Evolutionary conservation across 2,329 filamentous ascomycete genomes (phyloP), one percentile per base, ranked within the genome.

Genomic region (Aspergillus candidus): DNA sequence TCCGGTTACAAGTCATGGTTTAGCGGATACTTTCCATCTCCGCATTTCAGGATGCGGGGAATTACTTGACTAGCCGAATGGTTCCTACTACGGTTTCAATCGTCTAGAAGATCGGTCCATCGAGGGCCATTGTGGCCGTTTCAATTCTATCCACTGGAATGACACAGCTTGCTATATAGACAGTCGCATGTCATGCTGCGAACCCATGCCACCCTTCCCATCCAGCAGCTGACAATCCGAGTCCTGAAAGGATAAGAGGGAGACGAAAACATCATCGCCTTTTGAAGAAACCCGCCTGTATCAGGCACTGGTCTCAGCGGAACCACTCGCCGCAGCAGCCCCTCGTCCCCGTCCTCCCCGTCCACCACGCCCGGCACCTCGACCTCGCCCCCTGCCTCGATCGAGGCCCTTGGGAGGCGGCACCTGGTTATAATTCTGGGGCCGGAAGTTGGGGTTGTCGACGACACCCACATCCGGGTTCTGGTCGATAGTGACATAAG

Each of bases 381-480:
- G 13, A 17, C 67, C 66, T 44, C 62, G 60, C 34, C 65, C 62
- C 40, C 63, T 59, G 18, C 69, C 59, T n/a, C 51, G 54, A 32
- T 70, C 65, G 29, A 74, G 46, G 34, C 47, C 59, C 34, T 67
- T 57, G 4, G 72, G 72, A 11, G 72, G 72, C 6, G 77, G 75
- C 5, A 77, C 75, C 43, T 71, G 71, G 32, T 63, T 63, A 55
- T 77, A 77, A 56, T 67, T 71, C 51, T 77, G 74, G 4, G 77
- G 75, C 22, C 70, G 68, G 65, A 82, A 82, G 40, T 72, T 69
- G 1, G 74, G 75, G 56, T 80, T 80, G 55, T 76, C 61, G 12
- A 80, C 57, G 3, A 82, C 66, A n/a, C 76, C 77, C 22, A 73
- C 72, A 6, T 68, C 63, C 4, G 75, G 72, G 52, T 79, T 73